Base-by-base conservation (phyloP, 1,139 yeast species). In the Entelexis paramagnoliae region DNA sequence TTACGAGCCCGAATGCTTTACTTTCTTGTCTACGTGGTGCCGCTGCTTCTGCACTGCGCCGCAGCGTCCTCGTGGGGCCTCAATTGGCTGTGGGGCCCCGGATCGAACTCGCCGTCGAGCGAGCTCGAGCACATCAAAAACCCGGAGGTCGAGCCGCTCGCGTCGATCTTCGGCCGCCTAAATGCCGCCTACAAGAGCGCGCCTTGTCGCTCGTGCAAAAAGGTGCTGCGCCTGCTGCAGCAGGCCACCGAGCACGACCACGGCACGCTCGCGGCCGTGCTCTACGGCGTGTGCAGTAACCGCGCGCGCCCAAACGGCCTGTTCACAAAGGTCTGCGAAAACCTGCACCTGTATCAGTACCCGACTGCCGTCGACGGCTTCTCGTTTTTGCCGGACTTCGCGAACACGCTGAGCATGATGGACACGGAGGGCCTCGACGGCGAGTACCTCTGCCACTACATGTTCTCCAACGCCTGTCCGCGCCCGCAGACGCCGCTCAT, bases 371-470 rank as follows among this genome's bases (percentile, higher is more conserved):
- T 26, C 10, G 48, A 44, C 20, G 51, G 53, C 14, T 58, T 59
- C 50, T 52, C 58, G 29, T 59, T 50, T 49, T 58, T 56, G 17
- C 56, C 60, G 3, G 79, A 77, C 58, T 73, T 77, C 56, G 70
- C 74, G 7, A 73, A 74, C 55, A 64, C 76, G 66, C 62, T 76
- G 29, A 68, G 69, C 26, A 58, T 72, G 46, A 74, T 77, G 72
- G 74, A 74, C 56, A 76, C 79, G 13, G 49, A 50, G 9, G 60
- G 64, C 28, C 61, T 70, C 33, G 82, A 78, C 60, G 80, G 79
- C 29, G 75, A 75, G 51, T 73, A 75, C 54, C 75, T 74, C 62
- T 78, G 82, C 62, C 72, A 76, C 59, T 77, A 68, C 61, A 71
- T 75, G 59, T 72, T 74, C 49, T 59, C 62, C 13, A 62, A 63